Base-by-base conservation (phyloP, 2,329 filamentous ascomycete genomes). In the Chrysosporium keratinophilum region DNA sequence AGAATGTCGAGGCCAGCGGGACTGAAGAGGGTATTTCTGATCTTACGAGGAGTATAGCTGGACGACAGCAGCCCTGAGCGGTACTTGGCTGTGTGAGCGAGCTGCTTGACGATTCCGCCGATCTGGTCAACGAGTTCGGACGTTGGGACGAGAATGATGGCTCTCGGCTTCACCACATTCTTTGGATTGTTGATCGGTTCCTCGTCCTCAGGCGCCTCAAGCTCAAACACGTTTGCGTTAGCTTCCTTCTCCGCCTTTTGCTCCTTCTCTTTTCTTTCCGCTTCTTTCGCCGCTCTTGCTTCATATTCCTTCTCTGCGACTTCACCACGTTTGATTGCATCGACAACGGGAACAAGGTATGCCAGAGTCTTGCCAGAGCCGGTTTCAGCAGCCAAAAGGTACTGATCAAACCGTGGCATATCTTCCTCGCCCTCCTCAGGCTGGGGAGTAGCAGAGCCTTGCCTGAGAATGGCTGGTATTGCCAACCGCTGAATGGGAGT, bases 321-420 rank as follows among this genome's bases (percentile, higher is more conserved):
- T 64, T 91, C 87, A 5, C 81, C 82, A 34, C 80, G 74, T 72
- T 98, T 98, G 62, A 98, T 70, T 7, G 87, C 86, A 69, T 98
- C 83, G 50, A 98, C 76, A 14, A 84, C 78, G 0, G 93, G 94
- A 4, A 96, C 71, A 4, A 97, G 74, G 65, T 98, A 98, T 7
- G 93, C 88, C 57, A 98, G 75, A 0, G 93, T 98, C 75, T 98
- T 98, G 56, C 93, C 93, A 0, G 93, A 97, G 11, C 93, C 93
- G 0, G 93, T 98, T 74, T 98, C 93, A 10, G 93, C 93, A 3
- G 93, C 93, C 48, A 98, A 76, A 11, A 98, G 77, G 65, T 88
- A 96, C 50, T 82, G 76, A 52, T 82, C 74, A 63, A 79, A 71
- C 74, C 78, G 56, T 71, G 70, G 60, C 64, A 77, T 54, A 58